phyloP scores from a whole-genome alignment of 2,329 filamentous ascomycete genomes.

The Cercospora zeina region DNA sequence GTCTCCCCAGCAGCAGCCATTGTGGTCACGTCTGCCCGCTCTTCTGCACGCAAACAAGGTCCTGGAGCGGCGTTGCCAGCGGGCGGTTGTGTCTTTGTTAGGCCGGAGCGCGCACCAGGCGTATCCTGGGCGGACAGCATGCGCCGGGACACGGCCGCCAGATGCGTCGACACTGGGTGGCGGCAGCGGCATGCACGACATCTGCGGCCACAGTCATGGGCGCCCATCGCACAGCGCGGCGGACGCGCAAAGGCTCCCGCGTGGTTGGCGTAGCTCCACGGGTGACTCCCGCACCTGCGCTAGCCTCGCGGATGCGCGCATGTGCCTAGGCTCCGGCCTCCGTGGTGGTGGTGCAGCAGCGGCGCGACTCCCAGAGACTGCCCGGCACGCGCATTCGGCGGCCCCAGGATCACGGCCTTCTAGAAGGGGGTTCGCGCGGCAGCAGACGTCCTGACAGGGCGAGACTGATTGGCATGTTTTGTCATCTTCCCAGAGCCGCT shows the following conservation, averaged over 20 bases:
- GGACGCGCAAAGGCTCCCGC: conserved; percentile 21
- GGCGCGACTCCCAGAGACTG: conserved; percentile 21
- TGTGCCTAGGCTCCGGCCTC: conserved; percentile 26
- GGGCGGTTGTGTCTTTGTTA: conserved; percentile 32
- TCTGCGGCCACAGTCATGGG: conserved; percentile 28
- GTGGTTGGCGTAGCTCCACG: conserved; percentile 28
- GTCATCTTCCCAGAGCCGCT: conserved; percentile 25
- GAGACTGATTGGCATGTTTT: conserved; percentile 21
- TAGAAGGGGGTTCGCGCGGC: conserved; percentile 30
- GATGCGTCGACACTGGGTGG: conserved; percentile 25
- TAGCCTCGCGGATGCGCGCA: conserved; percentile 25
- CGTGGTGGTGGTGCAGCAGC: conserved; percentile 22
- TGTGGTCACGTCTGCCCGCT: conserved; percentile 27
- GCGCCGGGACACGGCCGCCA: conserved; percentile 23
- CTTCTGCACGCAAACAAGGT: conserved; percentile 30
- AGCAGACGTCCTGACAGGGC: conserved; percentile 20
- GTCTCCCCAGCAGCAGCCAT: conserved; percentile 26
- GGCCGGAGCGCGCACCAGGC: conserved; percentile 22
- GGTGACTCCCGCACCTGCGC: conserved; percentile 25
- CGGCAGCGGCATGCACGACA: conserved; percentile 28
- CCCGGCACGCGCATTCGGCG: conserved; percentile 14
- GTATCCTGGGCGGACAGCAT: conserved; percentile 29
- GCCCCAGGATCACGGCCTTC: conserved; percentile 27
- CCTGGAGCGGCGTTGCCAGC: conserved; percentile 27
- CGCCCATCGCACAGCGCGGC: conserved; percentile 18